phyloP scores from a whole-genome alignment of 306 rosid genomes.

The Quercus robur region DNA sequence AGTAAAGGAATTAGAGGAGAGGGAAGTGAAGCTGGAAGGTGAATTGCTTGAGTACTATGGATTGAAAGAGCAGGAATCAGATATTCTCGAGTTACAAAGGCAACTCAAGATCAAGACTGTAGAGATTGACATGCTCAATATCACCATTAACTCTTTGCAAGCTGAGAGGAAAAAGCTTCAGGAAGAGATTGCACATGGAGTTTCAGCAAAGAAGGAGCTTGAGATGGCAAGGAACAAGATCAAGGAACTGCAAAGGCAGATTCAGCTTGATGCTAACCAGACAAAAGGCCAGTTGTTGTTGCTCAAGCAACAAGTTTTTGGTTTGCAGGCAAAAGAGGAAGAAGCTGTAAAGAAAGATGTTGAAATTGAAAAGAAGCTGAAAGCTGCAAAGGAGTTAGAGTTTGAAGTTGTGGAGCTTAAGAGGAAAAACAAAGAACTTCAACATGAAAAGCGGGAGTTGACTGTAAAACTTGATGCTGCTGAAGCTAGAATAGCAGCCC shows the following conservation, averaged over 20 bases:
- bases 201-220: slow-evolving; percentile 63
- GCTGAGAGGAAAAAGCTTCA: slow-evolving; percentile 83
- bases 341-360: slow-evolving; percentile 72
- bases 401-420: slow-evolving; percentile 71
- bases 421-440: slow-evolving; percentile 85
- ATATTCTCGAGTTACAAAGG: slow-evolving; percentile 60
- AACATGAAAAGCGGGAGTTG: slow-evolving; percentile 79
- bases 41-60: slow-evolving; percentile 89
- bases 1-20: slow-evolving; percentile 87
- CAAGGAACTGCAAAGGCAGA: slow-evolving; percentile 87
- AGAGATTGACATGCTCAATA: slow-evolving; percentile 74
- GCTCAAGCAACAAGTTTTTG: slow-evolving; percentile 87
- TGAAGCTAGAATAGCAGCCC: slow-evolving; percentile 50
- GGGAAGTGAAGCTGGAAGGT: slow-evolving; percentile 90
- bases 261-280: slow-evolving; percentile 84
- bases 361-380: slow-evolving; percentile 68
- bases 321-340: slow-evolving; percentile 77
- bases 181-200: slow-evolving; percentile 63
- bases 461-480: slow-evolving; percentile 65
- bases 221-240: slow-evolving; percentile 81
- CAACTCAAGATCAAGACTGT: slow-evolving; percentile 75
- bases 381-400: slow-evolving; percentile 67
- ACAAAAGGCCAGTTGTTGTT: slow-evolving; percentile 83
- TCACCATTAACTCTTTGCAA: slow-evolving; percentile 76
- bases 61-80: slow-evolving; percentile 76